phyloP scores from a whole-genome alignment of 2,329 filamentous ascomycete genomes.

The Fusarium mangiferae region DNA sequence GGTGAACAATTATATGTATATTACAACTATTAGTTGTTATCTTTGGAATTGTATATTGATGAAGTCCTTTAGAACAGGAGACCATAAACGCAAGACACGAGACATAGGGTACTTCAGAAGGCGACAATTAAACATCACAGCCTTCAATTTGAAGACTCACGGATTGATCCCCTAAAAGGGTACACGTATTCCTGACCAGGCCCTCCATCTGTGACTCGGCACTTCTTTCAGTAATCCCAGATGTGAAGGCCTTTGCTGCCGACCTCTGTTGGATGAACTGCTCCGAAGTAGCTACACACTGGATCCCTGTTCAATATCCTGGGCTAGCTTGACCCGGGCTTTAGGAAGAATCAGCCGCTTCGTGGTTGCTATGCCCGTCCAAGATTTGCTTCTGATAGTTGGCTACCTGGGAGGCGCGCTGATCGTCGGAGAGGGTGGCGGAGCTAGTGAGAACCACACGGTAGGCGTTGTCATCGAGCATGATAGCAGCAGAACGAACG shows the following conservation, averaged over 20 bases:
- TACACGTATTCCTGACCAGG: background rate
- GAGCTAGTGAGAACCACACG: background rate
- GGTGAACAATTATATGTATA: background rate
- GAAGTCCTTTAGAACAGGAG: too few species aligned
- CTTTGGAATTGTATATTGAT: too few species aligned
- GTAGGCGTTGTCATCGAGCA: background rate
- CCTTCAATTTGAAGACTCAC: background rate
- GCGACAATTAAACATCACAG: fast-evolving
- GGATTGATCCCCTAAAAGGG: fast-evolving
- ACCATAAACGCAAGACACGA: too few species aligned
- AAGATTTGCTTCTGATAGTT: background rate
- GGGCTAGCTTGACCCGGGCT: background rate
- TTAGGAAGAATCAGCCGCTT: background rate
- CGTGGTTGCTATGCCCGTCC: background rate
- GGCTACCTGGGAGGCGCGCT: background rate
- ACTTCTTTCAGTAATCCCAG: fast-evolving
- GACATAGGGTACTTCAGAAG: too few species aligned
- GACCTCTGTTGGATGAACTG: background rate
- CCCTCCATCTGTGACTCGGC: background rate
- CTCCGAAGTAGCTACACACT: background rate
- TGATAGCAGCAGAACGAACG: background rate
- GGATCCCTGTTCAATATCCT: too few species aligned
- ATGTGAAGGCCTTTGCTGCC: background rate
- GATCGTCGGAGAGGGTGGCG: background rate
- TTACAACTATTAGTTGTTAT: too few species aligned